Conservation (phyloP, 169 alveolate species). For the Plasmodium billcollinsi region DNA sequence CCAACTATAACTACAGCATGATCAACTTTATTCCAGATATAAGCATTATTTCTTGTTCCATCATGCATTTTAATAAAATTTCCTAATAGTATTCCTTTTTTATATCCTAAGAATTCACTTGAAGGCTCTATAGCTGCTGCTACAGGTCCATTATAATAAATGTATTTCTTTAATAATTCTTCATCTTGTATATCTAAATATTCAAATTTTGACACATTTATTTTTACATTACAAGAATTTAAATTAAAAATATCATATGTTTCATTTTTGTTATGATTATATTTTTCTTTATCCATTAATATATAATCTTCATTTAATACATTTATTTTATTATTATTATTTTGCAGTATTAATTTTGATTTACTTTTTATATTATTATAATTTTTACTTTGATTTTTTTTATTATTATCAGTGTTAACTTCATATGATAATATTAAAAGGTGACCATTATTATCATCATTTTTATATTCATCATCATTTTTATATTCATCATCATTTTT, state of each 20-base stretch:
- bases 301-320: constrained; percentile 21
- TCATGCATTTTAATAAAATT: constrained; percentile 63
- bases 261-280: not conserved
- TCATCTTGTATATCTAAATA: constrained; percentile 70
- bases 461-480: not conserved
- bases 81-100: constrained; percentile 49
- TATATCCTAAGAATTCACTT: constrained; percentile 20
- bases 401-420: not conserved
- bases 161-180: constrained; percentile 54
- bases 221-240: constrained; percentile 40
- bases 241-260: not conserved
- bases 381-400: not conserved
- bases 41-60: constrained; percentile 63
- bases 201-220: constrained; percentile 45
- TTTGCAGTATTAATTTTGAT: not conserved
- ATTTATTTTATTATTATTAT: not conserved
- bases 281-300: not conserved
- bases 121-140: constrained; percentile 77
- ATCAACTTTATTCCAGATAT: constrained; percentile 74
- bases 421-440: not conserved
- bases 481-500: not conserved
- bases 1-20: constrained; percentile 77
- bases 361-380: too few species aligned
- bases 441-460: not conserved
- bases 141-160: constrained; percentile 70